Percentiles rank a stretch among this genome's conserved stretches.
These are phyloP conservation scores for Atkinsonella texensis DNA, from an alignment of 2,329 filamentous ascomycete genomes.

Conservation along the genomic window DNA sequence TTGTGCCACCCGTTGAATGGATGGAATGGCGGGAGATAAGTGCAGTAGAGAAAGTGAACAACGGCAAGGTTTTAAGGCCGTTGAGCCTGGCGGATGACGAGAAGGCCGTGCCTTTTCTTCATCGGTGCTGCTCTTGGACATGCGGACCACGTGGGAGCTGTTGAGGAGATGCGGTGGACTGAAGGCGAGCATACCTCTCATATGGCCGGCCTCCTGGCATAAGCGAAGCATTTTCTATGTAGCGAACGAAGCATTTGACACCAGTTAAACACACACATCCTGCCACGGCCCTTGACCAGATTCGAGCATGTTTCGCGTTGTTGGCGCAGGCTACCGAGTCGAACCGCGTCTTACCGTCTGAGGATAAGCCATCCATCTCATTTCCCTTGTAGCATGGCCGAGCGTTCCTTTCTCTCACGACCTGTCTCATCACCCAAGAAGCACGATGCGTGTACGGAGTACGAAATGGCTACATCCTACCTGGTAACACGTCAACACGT, in stretches of 20 bases:
- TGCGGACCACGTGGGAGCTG: constrained; percentile 25
- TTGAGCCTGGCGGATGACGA: constrained; percentile 22
- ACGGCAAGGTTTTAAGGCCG: constrained; percentile 9
- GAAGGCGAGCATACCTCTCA: neutral
- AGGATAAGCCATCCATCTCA: no score
- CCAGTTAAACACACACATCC: neutral
- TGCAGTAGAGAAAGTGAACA: constrained; percentile 9
- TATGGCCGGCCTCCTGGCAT: neutral
- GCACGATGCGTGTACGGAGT: no score
- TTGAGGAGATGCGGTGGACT: neutral
- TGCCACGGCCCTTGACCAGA: neutral
- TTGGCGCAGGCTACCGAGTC: no score
- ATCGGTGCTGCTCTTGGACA: constrained; percentile 37
- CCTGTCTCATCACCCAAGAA: no score
- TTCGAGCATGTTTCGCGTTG: no score
- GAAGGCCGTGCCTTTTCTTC: constrained; percentile 32
- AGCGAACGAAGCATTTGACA: neutral
- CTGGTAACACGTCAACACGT: no score
- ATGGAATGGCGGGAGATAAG: constrained; percentile 46
- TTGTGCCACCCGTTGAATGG: constrained; percentile 45
- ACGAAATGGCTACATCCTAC: no score
- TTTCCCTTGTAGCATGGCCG: no score
- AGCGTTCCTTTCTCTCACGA: no score
- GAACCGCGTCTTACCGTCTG: no score
- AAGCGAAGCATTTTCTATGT: neutral